Conservation (phyloP, 495 filamentous ascomycete species). For the Lepraria neglecta region DNA sequence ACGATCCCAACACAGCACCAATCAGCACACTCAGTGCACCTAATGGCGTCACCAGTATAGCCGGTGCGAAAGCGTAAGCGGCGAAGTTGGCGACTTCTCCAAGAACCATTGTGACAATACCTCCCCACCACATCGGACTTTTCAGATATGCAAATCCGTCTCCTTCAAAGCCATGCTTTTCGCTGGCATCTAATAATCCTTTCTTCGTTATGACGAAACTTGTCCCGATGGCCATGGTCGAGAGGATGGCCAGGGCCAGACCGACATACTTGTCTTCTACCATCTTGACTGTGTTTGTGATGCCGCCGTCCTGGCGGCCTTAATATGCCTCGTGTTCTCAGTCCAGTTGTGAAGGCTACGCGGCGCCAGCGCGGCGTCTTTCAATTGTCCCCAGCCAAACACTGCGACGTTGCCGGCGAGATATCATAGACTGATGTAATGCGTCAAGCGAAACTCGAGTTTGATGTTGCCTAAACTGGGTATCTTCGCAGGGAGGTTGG, state of each 20-base stretch:
- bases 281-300: slow-evolving; percentile 19
- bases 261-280: slow-evolving; percentile 71
- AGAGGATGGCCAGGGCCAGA: slow-evolving; percentile 78
- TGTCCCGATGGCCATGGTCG: slow-evolving; percentile 85
- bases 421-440: background rate
- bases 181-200: slow-evolving; percentile 83
- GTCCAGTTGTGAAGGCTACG: background rate
- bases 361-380: slow-evolving; percentile 18
- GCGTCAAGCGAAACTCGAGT: background rate
- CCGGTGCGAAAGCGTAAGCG: slow-evolving; percentile 95
- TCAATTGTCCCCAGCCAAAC: background rate
- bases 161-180: slow-evolving; percentile 90
- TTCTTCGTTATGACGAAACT: slow-evolving; percentile 95
- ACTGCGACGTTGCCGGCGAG: background rate
- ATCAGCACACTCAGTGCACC: slow-evolving; percentile 92
- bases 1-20: slow-evolving; percentile 87
- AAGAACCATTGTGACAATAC: slow-evolving; percentile 74
- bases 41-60: slow-evolving; percentile 91
- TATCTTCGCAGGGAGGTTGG: slow-evolving; percentile 1
- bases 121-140: slow-evolving; percentile 92
- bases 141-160: slow-evolving; percentile 91
- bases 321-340: background rate
- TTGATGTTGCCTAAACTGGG: background rate
- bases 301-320: background rate
- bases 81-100: slow-evolving; percentile 96